Conservation (phyloP, 108 stramenopile genomes). For the Bacterosira constricta region DNA sequence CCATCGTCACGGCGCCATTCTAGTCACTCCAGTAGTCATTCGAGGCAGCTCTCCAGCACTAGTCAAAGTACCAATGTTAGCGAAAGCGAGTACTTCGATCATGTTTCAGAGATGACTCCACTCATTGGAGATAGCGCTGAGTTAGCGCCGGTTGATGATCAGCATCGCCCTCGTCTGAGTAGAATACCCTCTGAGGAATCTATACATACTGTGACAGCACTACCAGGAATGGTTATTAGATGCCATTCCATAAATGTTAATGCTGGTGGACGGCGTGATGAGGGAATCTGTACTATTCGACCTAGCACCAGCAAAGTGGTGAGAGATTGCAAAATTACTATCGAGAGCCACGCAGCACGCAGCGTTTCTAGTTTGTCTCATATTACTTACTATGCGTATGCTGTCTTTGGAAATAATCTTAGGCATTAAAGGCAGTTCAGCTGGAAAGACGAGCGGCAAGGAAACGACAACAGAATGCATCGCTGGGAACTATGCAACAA, state of each 20-base stretch:
- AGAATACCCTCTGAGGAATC: constrained; percentile 32
- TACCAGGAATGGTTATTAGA: constrained; percentile 36
- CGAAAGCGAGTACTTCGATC: constrained; percentile 25
- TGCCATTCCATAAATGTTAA: constrained; percentile 30
- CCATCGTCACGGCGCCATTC: not conserved
- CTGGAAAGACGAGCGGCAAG: constrained; percentile 21
- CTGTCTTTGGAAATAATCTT: not conserved
- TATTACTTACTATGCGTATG: not conserved
- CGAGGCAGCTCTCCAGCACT: not conserved
- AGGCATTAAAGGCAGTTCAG: constrained; percentile 39
- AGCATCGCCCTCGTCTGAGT: constrained; percentile 1
- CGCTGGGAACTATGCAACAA: not conserved
- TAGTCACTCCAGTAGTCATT: not conserved
- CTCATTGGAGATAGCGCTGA: constrained; percentile 9
- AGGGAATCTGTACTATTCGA: constrained; percentile 26
- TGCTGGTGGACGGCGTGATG: constrained; percentile 4
- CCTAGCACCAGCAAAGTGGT: constrained; percentile 30
- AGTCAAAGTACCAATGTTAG: constrained; percentile 14
- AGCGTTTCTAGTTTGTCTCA: not conserved
- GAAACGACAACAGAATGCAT: constrained; percentile 1
- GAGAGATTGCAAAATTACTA: too few relatives aligned
- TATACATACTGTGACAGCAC: constrained; percentile 31
- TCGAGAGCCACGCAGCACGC: too few relatives aligned
- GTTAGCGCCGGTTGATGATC: too few relatives aligned
- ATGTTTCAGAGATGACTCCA: constrained; percentile 25